Percentiles rank a stretch among this genome's conserved stretches.
Conservation (phyloP, 2,329 filamentous ascomycete species). For the Epicoccum nigrum region DNA sequence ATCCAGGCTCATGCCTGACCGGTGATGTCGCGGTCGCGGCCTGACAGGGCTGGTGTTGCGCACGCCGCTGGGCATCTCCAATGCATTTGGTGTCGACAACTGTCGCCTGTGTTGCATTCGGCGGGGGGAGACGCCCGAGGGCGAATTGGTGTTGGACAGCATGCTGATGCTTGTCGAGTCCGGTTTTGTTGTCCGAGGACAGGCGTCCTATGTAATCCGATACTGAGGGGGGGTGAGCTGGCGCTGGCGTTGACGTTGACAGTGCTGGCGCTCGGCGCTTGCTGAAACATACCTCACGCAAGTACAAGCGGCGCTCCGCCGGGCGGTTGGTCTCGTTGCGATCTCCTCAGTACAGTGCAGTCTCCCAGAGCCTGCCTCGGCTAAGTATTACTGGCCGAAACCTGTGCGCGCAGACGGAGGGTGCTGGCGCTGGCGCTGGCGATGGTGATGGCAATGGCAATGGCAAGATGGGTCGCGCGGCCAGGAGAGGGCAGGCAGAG, state of each 20-base stretch:
- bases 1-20: constrained; percentile 84
- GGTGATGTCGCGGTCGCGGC: constrained; percentile 63
- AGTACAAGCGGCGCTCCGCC: constrained; percentile 78
- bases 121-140: constrained; percentile 74
- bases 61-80: constrained; percentile 77
- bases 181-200: constrained; percentile 56
- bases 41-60: constrained; percentile 65
- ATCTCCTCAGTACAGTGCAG: constrained; percentile 52
- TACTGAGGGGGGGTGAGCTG: constrained; percentile 45
- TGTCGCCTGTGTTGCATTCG: constrained; percentile 83
- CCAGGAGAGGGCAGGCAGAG: too few species aligned
- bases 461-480: too few species aligned
- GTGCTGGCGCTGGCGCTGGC: constrained; percentile 9
- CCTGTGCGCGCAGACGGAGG: constrained; percentile 28
- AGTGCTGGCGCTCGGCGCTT: not conserved
- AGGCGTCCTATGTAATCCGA: constrained; percentile 48
- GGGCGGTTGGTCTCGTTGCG: constrained; percentile 63
- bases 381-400: constrained; percentile 45
- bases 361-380: constrained; percentile 48
- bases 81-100: constrained; percentile 80
- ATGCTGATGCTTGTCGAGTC: constrained; percentile 75
- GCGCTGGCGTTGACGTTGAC: constrained; percentile 8
- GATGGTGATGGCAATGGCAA: too few species aligned
- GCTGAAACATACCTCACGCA: constrained; percentile 72
- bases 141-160: constrained; percentile 72